Evolutionary conservation across 306 rosid genomes (phyloP), one percentile per base, ranked within the genome.

Genomic region (Gynostemma pentaphyllum): DNA sequence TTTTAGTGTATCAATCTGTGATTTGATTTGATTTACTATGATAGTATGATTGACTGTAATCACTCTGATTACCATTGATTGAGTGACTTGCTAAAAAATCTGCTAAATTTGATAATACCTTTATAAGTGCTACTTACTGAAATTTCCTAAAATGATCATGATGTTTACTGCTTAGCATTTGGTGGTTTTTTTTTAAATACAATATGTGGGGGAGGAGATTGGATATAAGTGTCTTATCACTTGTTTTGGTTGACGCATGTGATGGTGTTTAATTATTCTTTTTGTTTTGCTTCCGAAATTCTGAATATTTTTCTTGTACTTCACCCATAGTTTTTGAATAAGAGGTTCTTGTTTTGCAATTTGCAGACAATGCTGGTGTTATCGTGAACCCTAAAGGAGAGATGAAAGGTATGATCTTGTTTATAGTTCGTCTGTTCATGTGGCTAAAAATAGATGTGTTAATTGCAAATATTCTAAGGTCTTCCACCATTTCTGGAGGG

Each of bases 341-440:
- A 62, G 7, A 22, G 32, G 4, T n/a, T 62, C 24, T 27, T 7
- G 1, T 39, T 57, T 1, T 40, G 73, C 67, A 65, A 47, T 57
- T 1, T 40, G 73, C 67, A 65, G 57, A 44, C 23, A 54, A 40
- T 18, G 64, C 63, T 53, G 71, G 63, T 40, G 71, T 53, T 52
- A 12, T 53, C 10, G 71, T 65, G 7, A 65, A 65, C 47, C 69
- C 69, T 36, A 65, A 65, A 48, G 69, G 69, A 65, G 69, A 65
- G 46, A 65, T 65, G 69, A 65, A 65, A 15, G 69, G 69, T 46
- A 64, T 23, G 52, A 26, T 26, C 40, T 57, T 56, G 4, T 4
- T 1, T 19, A 5, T 28, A 8, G 30, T 22, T 40, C 10, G 1
- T 13, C 51, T 44, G 4, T 39, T 0, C 16, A 5, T 34, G 46